Percentiles rank a stretch among this genome's conserved stretches.
Evolutionary conservation across 1,284 basidiomycete genomes (phyloP).

Genomic region (Boletellus deceptivus): DNA sequence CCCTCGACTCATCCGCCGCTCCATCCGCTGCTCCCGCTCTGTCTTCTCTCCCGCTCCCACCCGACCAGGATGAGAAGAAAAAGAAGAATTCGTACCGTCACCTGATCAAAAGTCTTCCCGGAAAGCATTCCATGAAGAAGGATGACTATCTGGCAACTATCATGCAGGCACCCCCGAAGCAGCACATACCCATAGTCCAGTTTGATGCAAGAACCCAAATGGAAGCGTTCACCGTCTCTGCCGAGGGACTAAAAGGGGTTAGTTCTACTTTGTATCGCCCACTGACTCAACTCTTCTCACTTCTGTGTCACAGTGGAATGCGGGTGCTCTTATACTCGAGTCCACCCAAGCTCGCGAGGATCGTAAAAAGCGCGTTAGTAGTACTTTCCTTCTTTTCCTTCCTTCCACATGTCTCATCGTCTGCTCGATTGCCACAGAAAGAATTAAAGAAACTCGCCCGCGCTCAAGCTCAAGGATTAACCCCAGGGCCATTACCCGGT

Average conservation of each 20-base stretch:
- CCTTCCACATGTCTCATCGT: constrained; percentile 15
- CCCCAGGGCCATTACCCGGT: constrained; percentile 25
- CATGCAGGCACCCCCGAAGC: constrained; percentile 70
- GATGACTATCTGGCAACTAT: constrained; percentile 67
- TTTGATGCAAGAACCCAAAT: constrained; percentile 67
- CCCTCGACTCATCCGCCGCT: constrained; percentile 28
- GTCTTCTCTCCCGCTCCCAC: constrained; percentile 40
- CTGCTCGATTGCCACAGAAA: constrained; percentile 46
- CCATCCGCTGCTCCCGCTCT: constrained; percentile 30
- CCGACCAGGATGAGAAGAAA: constrained; percentile 64
- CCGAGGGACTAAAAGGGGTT: constrained; percentile 75
- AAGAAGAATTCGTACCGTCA: constrained; percentile 76
- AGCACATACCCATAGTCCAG: constrained; percentile 58
- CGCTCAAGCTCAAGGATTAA: constrained; percentile 46
- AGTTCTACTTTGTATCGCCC: constrained; percentile 34
- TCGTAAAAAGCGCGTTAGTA: constrained; percentile 69
- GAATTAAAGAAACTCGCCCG: constrained; percentile 70
- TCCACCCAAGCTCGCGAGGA: constrained; percentile 76
- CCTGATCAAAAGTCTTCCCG: constrained; percentile 73
- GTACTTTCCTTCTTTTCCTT: constrained; percentile 6
- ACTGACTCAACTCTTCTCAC: constrained; percentile 18
- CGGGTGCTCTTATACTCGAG: constrained; percentile 58
- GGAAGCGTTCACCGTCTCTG: constrained; percentile 69
- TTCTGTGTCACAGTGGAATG: constrained; percentile 60
- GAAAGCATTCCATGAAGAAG: constrained; percentile 81